Evolutionary conservation across 2,329 filamentous ascomycete species (phyloP).

Genomic region (Sarocladium kiliense): DNA sequence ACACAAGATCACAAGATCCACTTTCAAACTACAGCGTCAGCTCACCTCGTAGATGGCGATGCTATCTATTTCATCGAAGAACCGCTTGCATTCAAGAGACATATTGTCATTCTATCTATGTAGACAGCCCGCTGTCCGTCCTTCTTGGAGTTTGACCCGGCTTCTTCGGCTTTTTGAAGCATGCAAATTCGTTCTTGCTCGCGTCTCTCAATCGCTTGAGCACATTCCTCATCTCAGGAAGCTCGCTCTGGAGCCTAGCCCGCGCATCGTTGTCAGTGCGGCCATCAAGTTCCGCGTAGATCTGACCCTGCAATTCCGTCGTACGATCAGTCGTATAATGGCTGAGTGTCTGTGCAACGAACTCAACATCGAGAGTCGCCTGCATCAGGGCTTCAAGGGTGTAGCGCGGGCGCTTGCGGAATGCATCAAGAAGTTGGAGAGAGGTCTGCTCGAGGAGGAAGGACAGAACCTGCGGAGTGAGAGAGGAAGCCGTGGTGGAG

Average conservation of each 20-base stretch:
- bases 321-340: conserved; percentile 84
- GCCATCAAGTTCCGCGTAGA: conserved; percentile 86
- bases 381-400: conserved; percentile 84
- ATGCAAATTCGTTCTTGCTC: conserved; percentile 82
- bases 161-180: conserved; percentile 64
- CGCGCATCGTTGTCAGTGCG: conserved; percentile 86
- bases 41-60: too few species aligned
- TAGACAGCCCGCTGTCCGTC: conserved; percentile 27
- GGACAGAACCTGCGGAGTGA: conserved; percentile 77
- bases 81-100: background rate
- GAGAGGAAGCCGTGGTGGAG: conserved; percentile 68
- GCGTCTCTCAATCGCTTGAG: conserved; percentile 79
- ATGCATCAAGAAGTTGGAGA: conserved; percentile 73
- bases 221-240: conserved; percentile 83
- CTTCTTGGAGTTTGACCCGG: conserved; percentile 26
- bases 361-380: conserved; percentile 94
- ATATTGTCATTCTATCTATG: conserved; percentile 13
- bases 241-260: conserved; percentile 72
- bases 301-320: conserved; percentile 75
- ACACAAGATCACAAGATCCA: background rate
- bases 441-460: conserved; percentile 82
- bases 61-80: too few species aligned
- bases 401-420: conserved; percentile 64
- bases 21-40: too few species aligned
- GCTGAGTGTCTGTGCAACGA: conserved; percentile 87